A percentile compares a stretch with the other conserved stretches of the same genome.
Conservation (phyloP, 2,329 filamentous ascomycete species). For the Fusarium sp. region DNA sequence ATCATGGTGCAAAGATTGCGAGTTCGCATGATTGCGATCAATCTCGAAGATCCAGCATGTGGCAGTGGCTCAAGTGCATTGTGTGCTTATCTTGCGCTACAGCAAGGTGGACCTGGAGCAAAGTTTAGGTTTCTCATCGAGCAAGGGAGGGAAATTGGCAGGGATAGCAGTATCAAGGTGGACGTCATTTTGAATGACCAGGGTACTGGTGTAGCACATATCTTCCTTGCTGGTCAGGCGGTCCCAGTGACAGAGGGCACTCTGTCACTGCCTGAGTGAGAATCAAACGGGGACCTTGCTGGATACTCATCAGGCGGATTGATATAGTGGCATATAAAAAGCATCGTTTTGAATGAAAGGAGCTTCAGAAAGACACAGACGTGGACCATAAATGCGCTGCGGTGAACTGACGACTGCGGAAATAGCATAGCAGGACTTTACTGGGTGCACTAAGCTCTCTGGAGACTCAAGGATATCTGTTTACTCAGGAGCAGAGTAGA, state of each 20-base stretch:
- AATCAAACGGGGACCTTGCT: too few relatives aligned
- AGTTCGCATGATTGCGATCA: not conserved
- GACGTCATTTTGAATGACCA: slow-evolving; percentile 7
- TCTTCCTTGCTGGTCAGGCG: slow-evolving; percentile 29
- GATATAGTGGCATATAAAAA: too few relatives aligned
- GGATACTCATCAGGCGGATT: too few relatives aligned
- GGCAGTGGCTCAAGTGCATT: not conserved
- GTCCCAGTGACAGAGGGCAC: slow-evolving; percentile 21
- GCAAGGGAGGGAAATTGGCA: not conserved
- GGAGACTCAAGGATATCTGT: too few relatives aligned
- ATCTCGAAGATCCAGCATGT: not conserved
- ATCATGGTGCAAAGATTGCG: not conserved
- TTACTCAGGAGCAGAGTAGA: too few relatives aligned
- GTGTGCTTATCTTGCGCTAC: not conserved
- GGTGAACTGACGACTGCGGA: too few relatives aligned
- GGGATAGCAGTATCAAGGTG: slow-evolving; percentile 17
- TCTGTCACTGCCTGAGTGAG: slow-evolving; percentile 11
- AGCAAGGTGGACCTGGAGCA: not conserved
- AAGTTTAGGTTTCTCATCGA: not conserved
- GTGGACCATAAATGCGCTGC: too few relatives aligned
- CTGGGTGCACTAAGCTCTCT: too few relatives aligned
- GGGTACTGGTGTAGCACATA: slow-evolving; percentile 4
- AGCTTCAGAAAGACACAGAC: too few relatives aligned
- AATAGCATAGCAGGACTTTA: too few relatives aligned
- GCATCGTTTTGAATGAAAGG: too few relatives aligned